These are phyloP conservation scores for Onygena corvina DNA, from an alignment of 2,329 filamentous ascomycete species.

Conservation along the genomic window DNA sequence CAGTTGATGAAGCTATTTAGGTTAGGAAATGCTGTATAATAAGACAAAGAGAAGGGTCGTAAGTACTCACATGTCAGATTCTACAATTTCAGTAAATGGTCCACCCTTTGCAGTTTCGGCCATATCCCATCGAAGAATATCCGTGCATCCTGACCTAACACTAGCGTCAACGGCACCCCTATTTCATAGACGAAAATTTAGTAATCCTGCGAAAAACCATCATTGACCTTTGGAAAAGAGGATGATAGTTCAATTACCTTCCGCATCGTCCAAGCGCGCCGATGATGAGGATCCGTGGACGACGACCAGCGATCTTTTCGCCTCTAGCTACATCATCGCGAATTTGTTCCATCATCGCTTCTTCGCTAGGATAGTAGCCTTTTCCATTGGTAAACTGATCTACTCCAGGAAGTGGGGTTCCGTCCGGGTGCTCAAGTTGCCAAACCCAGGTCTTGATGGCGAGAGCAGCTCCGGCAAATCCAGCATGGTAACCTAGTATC, in stretches of 20 bases:
- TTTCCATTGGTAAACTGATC: constrained; percentile 40
- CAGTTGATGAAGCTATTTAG: constrained; percentile 69
- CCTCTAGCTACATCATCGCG: constrained; percentile 58
- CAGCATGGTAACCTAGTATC: constrained; percentile 52
- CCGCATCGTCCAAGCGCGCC: constrained; percentile 46
- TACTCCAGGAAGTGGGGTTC: constrained; percentile 52
- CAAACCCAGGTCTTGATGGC: constrained; percentile 71
- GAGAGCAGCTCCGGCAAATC: constrained; percentile 58
- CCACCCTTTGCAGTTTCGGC: constrained; percentile 64
- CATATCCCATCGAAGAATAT: constrained; percentile 66
- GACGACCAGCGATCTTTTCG: constrained; percentile 52
- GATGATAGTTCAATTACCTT: constrained; percentile 10
- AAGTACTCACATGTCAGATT: constrained; percentile 40
- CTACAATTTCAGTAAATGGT: constrained; percentile 65
- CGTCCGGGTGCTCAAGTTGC: constrained; percentile 60
- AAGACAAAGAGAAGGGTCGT: not conserved
- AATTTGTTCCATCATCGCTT: constrained; percentile 58
- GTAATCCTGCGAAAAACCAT: not conserved
- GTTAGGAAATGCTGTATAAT: constrained; percentile 14
- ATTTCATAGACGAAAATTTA: constrained; percentile 32
- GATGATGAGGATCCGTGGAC: constrained; percentile 69
- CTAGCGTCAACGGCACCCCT: constrained; percentile 72
- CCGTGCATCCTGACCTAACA: constrained; percentile 54
- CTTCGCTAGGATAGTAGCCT: constrained; percentile 50
- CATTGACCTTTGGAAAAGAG: not conserved